Evolutionary conservation across 768 basidiomycete genomes (phyloP).

Genomic region (Suillus occidentalis): DNA sequence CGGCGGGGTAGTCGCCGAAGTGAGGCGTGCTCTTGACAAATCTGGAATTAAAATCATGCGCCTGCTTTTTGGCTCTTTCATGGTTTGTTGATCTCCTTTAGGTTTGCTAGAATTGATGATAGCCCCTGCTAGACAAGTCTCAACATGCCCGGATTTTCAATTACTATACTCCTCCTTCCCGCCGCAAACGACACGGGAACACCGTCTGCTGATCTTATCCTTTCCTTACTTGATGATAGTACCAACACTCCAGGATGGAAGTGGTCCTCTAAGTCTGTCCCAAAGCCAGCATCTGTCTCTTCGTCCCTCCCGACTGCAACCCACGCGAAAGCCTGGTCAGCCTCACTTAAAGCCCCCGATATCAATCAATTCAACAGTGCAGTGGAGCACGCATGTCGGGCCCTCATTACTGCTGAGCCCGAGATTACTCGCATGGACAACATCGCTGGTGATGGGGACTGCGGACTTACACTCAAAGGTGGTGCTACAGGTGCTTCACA

Average conservation of each 20-base stretch:
- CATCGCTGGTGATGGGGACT: constrained; percentile 90
- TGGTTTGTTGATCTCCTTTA: constrained; percentile 49
- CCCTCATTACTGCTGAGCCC: constrained; percentile 74
- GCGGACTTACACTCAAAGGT: constrained; percentile 65
- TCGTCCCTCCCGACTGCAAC: constrained; percentile 14
- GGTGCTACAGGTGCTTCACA: constrained; percentile 64
- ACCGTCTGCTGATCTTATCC: constrained; percentile 43
- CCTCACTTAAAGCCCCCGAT: constrained; percentile 40
- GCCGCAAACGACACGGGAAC: constrained; percentile 37
- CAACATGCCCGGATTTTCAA: constrained; percentile 91
- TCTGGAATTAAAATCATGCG: constrained; percentile 59
- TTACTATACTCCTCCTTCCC: constrained; percentile 80
- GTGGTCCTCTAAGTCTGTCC: constrained; percentile 57
- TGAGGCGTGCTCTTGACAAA: constrained; percentile 51
- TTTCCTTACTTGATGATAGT: constrained; percentile 69
- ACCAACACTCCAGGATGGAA: constrained; percentile 82
- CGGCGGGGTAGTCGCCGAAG: constrained; percentile 64
- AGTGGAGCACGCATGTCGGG: constrained; percentile 59
- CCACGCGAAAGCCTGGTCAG: constrained; percentile 6
- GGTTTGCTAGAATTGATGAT: constrained; percentile 1
- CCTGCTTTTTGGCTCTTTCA: constrained; percentile 78
- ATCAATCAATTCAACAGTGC: constrained; percentile 50
- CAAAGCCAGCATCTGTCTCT: constrained; percentile 24
- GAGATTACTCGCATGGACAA: constrained; percentile 92
- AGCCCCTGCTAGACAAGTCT: constrained; percentile 64